A percentile compares a stretch with the other conserved stretches of the same genome.
These are phyloP conservation scores for Boechera stricta DNA, from an alignment of 345 rosid genomes.

Conservation along the genomic window DNA sequence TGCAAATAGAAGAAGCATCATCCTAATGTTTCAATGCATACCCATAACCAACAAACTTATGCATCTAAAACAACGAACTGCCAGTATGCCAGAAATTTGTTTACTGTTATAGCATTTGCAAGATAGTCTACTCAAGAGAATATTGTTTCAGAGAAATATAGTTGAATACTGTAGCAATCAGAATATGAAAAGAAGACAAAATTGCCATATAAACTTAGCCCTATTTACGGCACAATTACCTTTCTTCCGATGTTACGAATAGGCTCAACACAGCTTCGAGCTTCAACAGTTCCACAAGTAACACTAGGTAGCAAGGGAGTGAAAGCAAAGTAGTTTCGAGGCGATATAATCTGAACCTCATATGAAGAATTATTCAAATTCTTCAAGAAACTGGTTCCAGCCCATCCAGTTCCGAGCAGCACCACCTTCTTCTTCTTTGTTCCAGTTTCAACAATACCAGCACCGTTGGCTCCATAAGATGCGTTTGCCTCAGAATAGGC, in stretches of 20 bases:
- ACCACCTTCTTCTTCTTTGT: conserved; percentile 86
- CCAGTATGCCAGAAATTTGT: not conserved
- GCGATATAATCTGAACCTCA: conserved; percentile 90
- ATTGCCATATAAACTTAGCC: not conserved
- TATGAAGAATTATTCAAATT: conserved; percentile 64
- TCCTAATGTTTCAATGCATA: not conserved
- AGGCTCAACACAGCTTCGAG: conserved; percentile 96
- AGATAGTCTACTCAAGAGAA: not conserved
- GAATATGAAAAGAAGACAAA: not conserved
- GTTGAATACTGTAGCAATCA: not conserved
- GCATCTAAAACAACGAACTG: not conserved
- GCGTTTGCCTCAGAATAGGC: conserved; percentile 81
- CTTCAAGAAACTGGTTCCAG: conserved; percentile 90
- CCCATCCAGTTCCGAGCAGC: conserved; percentile 99
- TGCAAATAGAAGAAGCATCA: conserved; percentile 14
- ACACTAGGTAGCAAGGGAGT: conserved; percentile 98
- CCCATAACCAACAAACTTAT: not conserved
- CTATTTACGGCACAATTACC: conserved; percentile 48
- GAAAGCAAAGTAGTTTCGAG: conserved; percentile 97
- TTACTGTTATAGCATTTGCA: not conserved
- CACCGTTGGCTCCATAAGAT: conserved; percentile 40
- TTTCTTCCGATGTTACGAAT: conserved; percentile 83
- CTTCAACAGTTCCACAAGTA: conserved; percentile 96
- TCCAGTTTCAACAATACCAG: conserved; percentile 48
- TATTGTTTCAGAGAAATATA: conserved; percentile 20